These are phyloP conservation scores for Boehmeria nivea DNA, from an alignment of 306 rosid genomes.

Conservation along the genomic window DNA sequence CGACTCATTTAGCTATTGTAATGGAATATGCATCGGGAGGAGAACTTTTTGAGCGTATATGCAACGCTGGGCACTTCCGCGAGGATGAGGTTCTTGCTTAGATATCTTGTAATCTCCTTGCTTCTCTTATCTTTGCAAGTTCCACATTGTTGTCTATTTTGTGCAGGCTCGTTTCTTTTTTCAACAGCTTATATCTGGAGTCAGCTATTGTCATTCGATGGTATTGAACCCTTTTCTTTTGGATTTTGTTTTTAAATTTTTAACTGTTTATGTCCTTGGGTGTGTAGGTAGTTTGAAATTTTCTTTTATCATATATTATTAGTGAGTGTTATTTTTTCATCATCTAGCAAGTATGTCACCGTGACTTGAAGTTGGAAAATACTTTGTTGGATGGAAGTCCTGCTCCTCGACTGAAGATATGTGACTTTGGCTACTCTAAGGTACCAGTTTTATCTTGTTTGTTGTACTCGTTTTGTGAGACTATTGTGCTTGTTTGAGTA, in stretches of 20 bases:
- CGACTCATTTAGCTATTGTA: constrained; percentile 91
- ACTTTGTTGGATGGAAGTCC: constrained; percentile 88
- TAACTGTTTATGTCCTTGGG: not conserved
- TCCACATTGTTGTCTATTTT: constrained; percentile 12
- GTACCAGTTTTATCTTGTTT: constrained; percentile 27
- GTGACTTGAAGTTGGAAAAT: constrained; percentile 92
- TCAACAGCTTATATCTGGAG: constrained; percentile 97
- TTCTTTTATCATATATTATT: too few species aligned
- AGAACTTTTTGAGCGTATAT: constrained; percentile 69
- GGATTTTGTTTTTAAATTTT: constrained; percentile 1
- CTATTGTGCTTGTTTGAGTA: constrained; percentile 8
- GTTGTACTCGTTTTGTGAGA: constrained; percentile 4
- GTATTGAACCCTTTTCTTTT: constrained; percentile 31
- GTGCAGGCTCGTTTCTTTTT: constrained; percentile 94
- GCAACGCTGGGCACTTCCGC: constrained; percentile 68
- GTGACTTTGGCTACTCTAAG: constrained; percentile 97
- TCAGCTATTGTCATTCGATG: constrained; percentile 90
- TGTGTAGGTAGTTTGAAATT: not conserved
- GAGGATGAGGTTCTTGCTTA: constrained; percentile 73
- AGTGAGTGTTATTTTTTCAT: constrained; percentile 5
- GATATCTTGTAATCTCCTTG: constrained; percentile 9
- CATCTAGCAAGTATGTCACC: constrained; percentile 93
- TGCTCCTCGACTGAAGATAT: constrained; percentile 81
- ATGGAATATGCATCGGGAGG: constrained; percentile 99
- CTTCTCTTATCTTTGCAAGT: constrained; percentile 7